Percentiles rank a stretch among this genome's conserved stretches.
These are phyloP conservation scores for Candida silvicultrix DNA, from an alignment of 805 yeast species.

Conservation along the genomic window DNA sequence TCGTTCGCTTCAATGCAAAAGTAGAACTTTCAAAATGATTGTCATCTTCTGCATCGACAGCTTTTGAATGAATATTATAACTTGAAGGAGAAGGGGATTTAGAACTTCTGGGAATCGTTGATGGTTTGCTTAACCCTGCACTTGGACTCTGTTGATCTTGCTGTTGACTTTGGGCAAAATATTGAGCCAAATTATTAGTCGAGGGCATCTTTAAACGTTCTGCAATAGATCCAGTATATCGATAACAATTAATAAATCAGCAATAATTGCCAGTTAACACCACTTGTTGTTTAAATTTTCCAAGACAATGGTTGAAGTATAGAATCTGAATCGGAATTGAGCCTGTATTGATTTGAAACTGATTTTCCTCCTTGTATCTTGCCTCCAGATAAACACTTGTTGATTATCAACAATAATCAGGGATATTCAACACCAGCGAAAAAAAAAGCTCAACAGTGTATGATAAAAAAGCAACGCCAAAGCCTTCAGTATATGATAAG, in stretches of 20 bases:
- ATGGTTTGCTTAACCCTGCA: neutral
- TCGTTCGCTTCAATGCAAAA: conserved; percentile 71
- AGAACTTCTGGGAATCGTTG: neutral
- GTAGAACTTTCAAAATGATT: conserved; percentile 65
- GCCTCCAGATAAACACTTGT: neutral
- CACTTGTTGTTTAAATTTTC: too few species aligned
- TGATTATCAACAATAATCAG: neutral
- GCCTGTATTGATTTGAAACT: too few species aligned
- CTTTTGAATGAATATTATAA: conserved; percentile 22
- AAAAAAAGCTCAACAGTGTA: neutral
- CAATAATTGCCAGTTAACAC: too few species aligned
- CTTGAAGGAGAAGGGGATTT: conserved; percentile 1
- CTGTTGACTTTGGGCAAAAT: conserved; percentile 1
- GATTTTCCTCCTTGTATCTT: too few species aligned
- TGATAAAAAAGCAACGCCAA: neutral
- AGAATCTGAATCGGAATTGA: neutral
- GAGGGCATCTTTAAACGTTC: conserved; percentile 1
- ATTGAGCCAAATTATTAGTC: conserved; percentile 1
- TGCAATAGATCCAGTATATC: too few species aligned
- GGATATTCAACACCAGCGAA: neutral
- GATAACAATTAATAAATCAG: too few species aligned
- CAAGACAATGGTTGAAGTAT: too few species aligned
- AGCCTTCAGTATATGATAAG: neutral
- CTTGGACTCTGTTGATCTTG: conserved; percentile 1
- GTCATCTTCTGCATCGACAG: conserved; percentile 65